Conservation (phyloP, 2,329 filamentous ascomycete genomes). For the Xylariaceae sp. region DNA sequence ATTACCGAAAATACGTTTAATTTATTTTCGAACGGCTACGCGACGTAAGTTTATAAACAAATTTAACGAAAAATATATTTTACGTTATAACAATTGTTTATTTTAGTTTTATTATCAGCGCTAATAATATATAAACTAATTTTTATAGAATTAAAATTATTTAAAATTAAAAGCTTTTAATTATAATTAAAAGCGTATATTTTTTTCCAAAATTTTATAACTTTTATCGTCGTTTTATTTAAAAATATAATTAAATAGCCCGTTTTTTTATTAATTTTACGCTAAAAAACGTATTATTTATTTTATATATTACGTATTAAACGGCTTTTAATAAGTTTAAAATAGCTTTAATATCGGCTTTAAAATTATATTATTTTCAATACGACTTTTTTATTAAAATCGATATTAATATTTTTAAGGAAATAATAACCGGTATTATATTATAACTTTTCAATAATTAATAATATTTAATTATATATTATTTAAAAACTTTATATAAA, state of each 20-base stretch:
- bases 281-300: not conserved
- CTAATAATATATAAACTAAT: not conserved
- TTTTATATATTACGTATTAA: not conserved
- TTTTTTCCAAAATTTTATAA: constrained; percentile 5
- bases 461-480: not conserved
- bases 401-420: not conserved
- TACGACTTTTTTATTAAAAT: no score
- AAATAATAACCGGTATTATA: not conserved
- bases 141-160: not conserved
- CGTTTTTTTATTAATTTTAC: not conserved
- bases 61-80: constrained; percentile 2
- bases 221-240: constrained; percentile 5
- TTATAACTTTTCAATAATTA: not conserved
- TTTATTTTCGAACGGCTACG: constrained; percentile 2
- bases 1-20: constrained; percentile 1
- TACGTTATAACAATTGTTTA: not conserved
- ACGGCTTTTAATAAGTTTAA: not conserved
- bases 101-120: no score
- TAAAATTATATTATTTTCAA: no score
- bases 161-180: constrained; percentile 1
- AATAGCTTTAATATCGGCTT: no score
- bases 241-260: not conserved
- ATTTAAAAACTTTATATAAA: no score
- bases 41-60: not conserved
- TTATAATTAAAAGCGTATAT: constrained; percentile 2